Base-by-base conservation (phyloP, 225 moss, liverwort and hornwort species). In the Marchantia polymorpha region DNA sequence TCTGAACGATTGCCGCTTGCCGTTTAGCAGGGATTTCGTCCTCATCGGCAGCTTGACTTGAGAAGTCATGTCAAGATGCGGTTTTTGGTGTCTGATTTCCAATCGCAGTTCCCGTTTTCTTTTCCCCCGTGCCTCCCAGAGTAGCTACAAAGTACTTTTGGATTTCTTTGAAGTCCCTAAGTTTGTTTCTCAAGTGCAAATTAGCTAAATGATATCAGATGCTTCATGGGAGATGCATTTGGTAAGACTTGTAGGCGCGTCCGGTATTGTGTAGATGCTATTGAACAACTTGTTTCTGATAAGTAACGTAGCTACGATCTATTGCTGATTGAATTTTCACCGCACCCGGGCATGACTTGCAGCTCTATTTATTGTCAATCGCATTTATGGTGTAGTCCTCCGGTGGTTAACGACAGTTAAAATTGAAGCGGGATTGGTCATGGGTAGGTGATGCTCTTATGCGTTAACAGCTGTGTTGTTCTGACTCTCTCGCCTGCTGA, bases 401-500 rank as follows among this genome's bases (percentile, higher is more conserved):
- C 39, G 39, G 39, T 39, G 39, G 39, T 39, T 5, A 39, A 5
- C 5, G 39, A 39, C 3, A 39, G 39, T 2, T 39, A 39, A 39
- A 39, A 39, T 39, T 39, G 39, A 39, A 39, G 39, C 39, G 39
- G 39, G 39, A 39, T 39, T 39, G 39, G 3, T 39, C 39, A 39
- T 2, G 5, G 3, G 39, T 39, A 39, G 39, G 39, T 39, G 5
- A 39, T 39, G 39, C 39, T 39, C 5, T 39, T 39, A 2, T 39
- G 2, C 5, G 3, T n/a, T 27, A 14, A 14, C 15, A 76, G 11
- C 29, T 23, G 31, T 76, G 5, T 47, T 20, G 52, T 49, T 72
- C 72, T 63, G 50, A 80, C 77, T 69, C 77, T 69, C 16, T 23
- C 53, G 49, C 48, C 66, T 50, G 15, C 49, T 77, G 77, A 60